A percentile compares a stretch with the other conserved stretches of the same genome.
phyloP scores from a whole-genome alignment of 257 asterid genomes.

The Forsythia suspensa region DNA sequence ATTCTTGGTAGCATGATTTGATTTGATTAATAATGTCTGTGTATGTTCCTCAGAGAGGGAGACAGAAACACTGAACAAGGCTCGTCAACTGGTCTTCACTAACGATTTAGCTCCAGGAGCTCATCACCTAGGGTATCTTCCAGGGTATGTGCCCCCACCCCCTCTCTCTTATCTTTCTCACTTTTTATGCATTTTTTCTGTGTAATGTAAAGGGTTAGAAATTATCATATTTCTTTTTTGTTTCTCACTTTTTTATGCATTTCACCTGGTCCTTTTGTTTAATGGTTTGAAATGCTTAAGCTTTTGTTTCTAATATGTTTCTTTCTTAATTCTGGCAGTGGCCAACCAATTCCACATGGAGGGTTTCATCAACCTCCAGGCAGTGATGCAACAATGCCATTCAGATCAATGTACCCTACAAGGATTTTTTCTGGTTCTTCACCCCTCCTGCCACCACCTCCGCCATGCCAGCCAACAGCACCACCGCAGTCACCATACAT shows the following conservation, averaged over 20 bases:
- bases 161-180: neutral
- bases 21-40: slow-evolving; percentile 15
- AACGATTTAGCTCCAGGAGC: slow-evolving; percentile 64
- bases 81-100: slow-evolving; percentile 85
- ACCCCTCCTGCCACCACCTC: slow-evolving; percentile 38
- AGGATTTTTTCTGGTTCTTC: slow-evolving; percentile 48
- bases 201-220: no score
- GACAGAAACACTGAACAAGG: slow-evolving; percentile 90
- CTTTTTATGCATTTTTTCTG: neutral
- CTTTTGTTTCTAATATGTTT: neutral
- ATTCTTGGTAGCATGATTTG: slow-evolving; percentile 29
- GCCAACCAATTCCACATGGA: slow-evolving; percentile 62
- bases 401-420: slow-evolving; percentile 56
- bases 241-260: neutral
- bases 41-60: slow-evolving; percentile 64
- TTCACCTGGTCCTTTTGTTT: neutral
- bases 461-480: slow-evolving; percentile 22
- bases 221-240: neutral
- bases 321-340: slow-evolving; percentile 29
- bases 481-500: slow-evolving; percentile 30
- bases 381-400: slow-evolving; percentile 46
- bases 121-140: slow-evolving; percentile 56
- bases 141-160: slow-evolving; percentile 30
- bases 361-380: slow-evolving; percentile 43
- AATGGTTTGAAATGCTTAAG: neutral